These are phyloP conservation scores for Casaregolazyma lundiana DNA, from an alignment of 1,139 yeast species.

Conservation along the genomic window DNA sequence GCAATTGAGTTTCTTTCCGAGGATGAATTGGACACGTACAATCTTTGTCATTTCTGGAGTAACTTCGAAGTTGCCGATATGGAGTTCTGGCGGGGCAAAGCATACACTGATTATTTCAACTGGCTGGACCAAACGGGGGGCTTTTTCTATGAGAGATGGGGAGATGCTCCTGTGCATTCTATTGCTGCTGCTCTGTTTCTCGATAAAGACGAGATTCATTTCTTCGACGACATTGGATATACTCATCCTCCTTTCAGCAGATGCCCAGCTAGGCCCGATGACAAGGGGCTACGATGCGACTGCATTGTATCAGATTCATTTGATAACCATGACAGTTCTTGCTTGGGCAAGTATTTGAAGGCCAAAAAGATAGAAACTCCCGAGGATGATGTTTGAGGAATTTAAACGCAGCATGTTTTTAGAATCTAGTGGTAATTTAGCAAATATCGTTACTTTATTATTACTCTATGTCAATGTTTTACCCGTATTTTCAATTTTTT, in stretches of 20 bases:
- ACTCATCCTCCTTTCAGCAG: conserved; percentile 70
- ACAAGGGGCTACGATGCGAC: conserved; percentile 21
- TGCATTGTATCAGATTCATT: conserved; percentile 21
- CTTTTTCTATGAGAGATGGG: conserved; percentile 94
- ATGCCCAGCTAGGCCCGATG: conserved; percentile 49
- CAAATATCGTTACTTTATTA: too few species aligned
- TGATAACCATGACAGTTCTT: conserved; percentile 26
- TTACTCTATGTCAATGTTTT: too few species aligned
- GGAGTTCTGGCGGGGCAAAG: conserved; percentile 67
- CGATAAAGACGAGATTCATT: conserved; percentile 62
- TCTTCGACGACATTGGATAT: conserved; percentile 78
- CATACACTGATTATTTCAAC: conserved; percentile 65
- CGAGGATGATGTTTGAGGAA: conserved; percentile 3
- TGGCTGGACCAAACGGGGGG: conserved; percentile 74
- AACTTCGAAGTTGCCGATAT: conserved; percentile 82
- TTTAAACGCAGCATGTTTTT: neutral
- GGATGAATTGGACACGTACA: conserved; percentile 52
- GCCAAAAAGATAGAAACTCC: conserved; percentile 18
- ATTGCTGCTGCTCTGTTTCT: conserved; percentile 73
- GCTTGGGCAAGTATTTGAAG: conserved; percentile 21
- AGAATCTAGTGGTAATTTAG: neutral
- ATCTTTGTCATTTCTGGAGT: conserved; percentile 87
- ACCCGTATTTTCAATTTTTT: too few species aligned
- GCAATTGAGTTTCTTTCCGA: conserved; percentile 67
- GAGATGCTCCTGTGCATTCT: conserved; percentile 91